These are phyloP conservation scores for Entelexis paramagnoliae DNA, from an alignment of 1,139 yeast genomes.

Conservation along the genomic window DNA sequence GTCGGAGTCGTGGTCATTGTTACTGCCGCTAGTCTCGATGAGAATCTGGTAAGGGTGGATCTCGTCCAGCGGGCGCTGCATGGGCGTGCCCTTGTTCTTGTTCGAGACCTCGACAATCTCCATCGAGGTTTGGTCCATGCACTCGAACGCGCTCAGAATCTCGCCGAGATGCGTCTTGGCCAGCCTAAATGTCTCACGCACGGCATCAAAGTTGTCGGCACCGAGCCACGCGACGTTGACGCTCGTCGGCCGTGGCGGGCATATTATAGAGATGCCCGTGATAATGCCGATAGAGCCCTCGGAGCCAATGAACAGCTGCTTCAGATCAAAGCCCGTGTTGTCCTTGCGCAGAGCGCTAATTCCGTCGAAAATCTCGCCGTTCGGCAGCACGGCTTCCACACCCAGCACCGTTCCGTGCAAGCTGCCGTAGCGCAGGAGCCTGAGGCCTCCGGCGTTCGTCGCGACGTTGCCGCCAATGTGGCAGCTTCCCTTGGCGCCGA, in stretches of 20 bases:
- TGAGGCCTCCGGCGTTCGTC: slow-evolving; percentile 91
- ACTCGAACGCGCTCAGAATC: slow-evolving; percentile 59
- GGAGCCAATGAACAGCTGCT: slow-evolving; percentile 54
- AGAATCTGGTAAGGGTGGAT: slow-evolving; percentile 74
- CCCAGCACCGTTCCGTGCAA: slow-evolving; percentile 89
- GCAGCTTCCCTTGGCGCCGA: slow-evolving; percentile 97
- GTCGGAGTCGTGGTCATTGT: slow-evolving; percentile 49
- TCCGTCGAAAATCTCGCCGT: slow-evolving; percentile 72
- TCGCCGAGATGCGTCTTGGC: slow-evolving; percentile 39
- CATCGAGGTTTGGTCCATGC: slow-evolving; percentile 46
- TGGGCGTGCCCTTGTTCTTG: slow-evolving; percentile 27
- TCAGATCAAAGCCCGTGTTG: slow-evolving; percentile 65
- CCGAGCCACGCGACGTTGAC: slow-evolving; percentile 55
- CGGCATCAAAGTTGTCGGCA: slow-evolving; percentile 45
- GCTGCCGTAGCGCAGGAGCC: slow-evolving; percentile 82
- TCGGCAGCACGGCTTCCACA: slow-evolving; percentile 80
- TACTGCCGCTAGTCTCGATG: slow-evolving; percentile 90
- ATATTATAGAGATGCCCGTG: slow-evolving; percentile 56
- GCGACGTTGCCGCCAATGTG: slow-evolving; percentile 95
- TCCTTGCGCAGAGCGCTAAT: slow-evolving; percentile 71
- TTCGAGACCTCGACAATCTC: slow-evolving; percentile 23
- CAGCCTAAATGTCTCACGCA: slow-evolving; percentile 39
- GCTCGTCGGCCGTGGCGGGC: slow-evolving; percentile 47
- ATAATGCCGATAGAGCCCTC: slow-evolving; percentile 66
- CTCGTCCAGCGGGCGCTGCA: slow-evolving; percentile 67